Evolutionary conservation across 2,329 filamentous ascomycete genomes (phyloP).

Genomic region (Alternaria panax): DNA sequence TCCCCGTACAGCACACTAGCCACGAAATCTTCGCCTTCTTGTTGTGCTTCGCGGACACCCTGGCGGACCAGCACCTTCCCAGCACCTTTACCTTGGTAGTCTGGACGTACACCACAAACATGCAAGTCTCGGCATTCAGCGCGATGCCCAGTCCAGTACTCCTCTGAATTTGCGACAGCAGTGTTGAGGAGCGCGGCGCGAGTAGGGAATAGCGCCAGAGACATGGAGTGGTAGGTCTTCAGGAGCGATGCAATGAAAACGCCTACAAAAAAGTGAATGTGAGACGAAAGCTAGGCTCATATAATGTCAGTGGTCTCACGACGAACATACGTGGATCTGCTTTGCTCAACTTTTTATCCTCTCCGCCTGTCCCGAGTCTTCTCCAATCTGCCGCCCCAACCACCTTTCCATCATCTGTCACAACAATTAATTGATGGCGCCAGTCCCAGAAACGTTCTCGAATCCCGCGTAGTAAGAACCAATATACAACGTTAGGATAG

Average conservation of each 20-base stretch:
- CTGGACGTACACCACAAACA: conserved; percentile 44
- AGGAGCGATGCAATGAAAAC: conserved; percentile 27
- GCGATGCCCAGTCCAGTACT: conserved; percentile 36
- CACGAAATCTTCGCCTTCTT: conserved; percentile 33
- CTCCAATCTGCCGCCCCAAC: conserved; percentile 42
- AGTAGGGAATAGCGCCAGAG: conserved; percentile 19
- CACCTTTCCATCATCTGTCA: conserved; percentile 18
- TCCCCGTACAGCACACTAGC: conserved; percentile 41
- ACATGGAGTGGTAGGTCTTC: conserved; percentile 17
- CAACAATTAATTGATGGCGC: conserved; percentile 38
- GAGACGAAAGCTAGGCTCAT: background rate
- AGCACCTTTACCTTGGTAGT: conserved; percentile 47
- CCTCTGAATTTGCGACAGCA: conserved; percentile 28
- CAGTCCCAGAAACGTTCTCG: conserved; percentile 41
- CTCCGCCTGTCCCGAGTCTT: conserved; percentile 33
- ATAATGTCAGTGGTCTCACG: background rate
- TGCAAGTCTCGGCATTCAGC: conserved; percentile 39
- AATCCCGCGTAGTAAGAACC: conserved; percentile 36
- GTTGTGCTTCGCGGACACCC: conserved; percentile 46
- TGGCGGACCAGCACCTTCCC: conserved; percentile 50
- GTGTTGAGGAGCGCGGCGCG: conserved; percentile 27
- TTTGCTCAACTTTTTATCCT: conserved; percentile 17
- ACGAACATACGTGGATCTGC: conserved; percentile 33
- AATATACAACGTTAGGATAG: conserved; percentile 40
- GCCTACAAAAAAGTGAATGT: conserved; percentile 16